Base-by-base conservation (phyloP, 495 filamentous ascomycete genomes). In the Chaetomium fimeti region DNA sequence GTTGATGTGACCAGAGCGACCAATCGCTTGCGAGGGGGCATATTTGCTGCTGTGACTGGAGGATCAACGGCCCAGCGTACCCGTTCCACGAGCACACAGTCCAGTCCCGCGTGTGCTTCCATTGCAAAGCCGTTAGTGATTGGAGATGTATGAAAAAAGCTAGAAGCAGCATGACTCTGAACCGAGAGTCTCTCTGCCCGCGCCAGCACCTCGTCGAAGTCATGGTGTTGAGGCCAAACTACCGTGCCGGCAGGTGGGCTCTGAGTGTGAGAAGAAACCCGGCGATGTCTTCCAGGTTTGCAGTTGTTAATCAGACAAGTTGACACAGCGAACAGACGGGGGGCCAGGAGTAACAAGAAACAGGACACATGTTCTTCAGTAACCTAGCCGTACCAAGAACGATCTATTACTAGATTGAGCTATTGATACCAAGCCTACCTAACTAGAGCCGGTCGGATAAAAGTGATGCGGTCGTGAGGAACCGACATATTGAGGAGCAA, bases 1-100 rank as follows among this genome's bases (percentile, higher is more conserved):
- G 58, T 4, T 22, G 15, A 18, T 61, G 47, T 52, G 29, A 61
- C 59, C 47, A 61, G 8, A n/a, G 27, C 2, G 29, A 51, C 45
- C 28, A 40, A 9, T 61, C 47, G 18, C 6, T 42, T 20, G 28
- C 43, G 18, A 52, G 59, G 8, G 59, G 28, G 28, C 59, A 61
- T 2, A 20, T 18, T 36, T 27, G 27, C 8, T 36, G 7, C 8
- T 27, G 5, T 36, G 27, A 9, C n/a, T 20, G 52, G 3, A 12
- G 9, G 9, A 22, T 15, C 11, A 55, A 12, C 2, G 28, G 9
- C 52, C 20, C 27, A n/a, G 5, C n/a, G 9, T 32, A 13, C 20
- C 1, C 28, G 52, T 36, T 6, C 52, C 52, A 36, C 3, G 16
- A 32, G 20, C 52, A 55, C 9, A 27, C 18, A n/a, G 15, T 36